Percentiles rank a stretch among this genome's conserved stretches.
Conservation (phyloP, 345 rosid species). For the Tarenaya hassleriana region DNA sequence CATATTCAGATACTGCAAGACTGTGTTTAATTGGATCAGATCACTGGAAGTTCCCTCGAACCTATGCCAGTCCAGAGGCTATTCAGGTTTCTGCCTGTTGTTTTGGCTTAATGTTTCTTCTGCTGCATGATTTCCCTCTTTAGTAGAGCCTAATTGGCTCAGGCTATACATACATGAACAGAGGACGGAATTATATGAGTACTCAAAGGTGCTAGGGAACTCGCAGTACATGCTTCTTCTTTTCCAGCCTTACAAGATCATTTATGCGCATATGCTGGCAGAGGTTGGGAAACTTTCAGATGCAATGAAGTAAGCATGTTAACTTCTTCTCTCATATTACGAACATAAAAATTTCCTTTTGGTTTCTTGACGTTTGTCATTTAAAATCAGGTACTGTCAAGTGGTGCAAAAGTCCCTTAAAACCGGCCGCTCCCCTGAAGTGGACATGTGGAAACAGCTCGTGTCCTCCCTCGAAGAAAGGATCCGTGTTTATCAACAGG, state of each 20-base stretch:
- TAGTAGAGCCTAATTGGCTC: background rate
- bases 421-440: conserved; percentile 54
- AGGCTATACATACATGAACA: conserved; percentile 26
- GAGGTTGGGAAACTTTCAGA: conserved; percentile 82
- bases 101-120: background rate
- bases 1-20: conserved; percentile 74
- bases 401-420: conserved; percentile 55
- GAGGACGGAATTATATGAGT: conserved; percentile 85
- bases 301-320: conserved; percentile 57
- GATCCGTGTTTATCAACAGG: conserved; percentile 61
- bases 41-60: conserved; percentile 79
- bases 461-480: conserved; percentile 61
- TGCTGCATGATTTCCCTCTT: background rate
- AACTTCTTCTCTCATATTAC: background rate
- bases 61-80: conserved; percentile 72
- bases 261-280: conserved; percentile 79
- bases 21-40: conserved; percentile 78
- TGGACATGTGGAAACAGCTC: conserved; percentile 50
- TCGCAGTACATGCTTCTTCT: conserved; percentile 67
- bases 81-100: conserved; percentile 48
- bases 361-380: conserved; percentile 17
- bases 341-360: conserved; percentile 1
- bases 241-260: conserved; percentile 74
- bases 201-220: conserved; percentile 72
- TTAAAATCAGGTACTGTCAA: conserved; percentile 60